A percentile compares a stretch with the other conserved stretches of the same genome.
Conservation (phyloP, 768 basidiomycete species). For the Lactifluus pinguis region DNA sequence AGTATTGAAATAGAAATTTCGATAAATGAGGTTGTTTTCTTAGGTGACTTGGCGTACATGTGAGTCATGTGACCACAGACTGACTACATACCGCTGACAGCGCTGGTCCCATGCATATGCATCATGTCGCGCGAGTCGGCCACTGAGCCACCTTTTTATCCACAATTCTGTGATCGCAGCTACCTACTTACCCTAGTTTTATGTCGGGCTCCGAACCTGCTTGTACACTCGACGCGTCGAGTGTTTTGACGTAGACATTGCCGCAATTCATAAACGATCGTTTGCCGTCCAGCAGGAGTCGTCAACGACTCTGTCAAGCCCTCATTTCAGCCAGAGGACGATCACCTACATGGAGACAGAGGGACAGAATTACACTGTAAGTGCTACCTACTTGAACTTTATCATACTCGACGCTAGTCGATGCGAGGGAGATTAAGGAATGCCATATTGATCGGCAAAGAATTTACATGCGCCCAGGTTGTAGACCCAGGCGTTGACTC, state of each 20-base stretch:
- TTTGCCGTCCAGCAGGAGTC: background rate
- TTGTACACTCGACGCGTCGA: background rate
- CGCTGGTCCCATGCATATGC: too few relatives aligned
- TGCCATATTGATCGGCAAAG: background rate
- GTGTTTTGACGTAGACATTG: background rate
- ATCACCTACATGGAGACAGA: slow-evolving; percentile 1
- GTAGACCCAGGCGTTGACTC: background rate
- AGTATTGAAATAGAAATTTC: too few relatives aligned
- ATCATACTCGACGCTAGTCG: background rate
- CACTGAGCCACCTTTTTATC: too few relatives aligned
- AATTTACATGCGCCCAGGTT: too few relatives aligned
- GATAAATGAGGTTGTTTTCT: too few relatives aligned
- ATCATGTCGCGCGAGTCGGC: too few relatives aligned
- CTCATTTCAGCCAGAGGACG: background rate
- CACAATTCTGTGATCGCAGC: background rate
- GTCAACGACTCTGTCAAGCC: background rate
- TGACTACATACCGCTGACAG: too few relatives aligned
- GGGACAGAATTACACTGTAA: background rate
- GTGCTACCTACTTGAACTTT: background rate
- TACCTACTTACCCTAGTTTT: background rate
- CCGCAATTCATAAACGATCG: background rate
- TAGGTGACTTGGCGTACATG: too few relatives aligned
- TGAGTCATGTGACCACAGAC: too few relatives aligned
- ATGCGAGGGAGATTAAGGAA: background rate
- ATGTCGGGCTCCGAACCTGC: background rate